A percentile compares a stretch with the other conserved stretches of the same genome.
These are phyloP conservation scores for Adansonia madagascariensis DNA, from an alignment of 441 rosid genomes.

Conservation along the genomic window DNA sequence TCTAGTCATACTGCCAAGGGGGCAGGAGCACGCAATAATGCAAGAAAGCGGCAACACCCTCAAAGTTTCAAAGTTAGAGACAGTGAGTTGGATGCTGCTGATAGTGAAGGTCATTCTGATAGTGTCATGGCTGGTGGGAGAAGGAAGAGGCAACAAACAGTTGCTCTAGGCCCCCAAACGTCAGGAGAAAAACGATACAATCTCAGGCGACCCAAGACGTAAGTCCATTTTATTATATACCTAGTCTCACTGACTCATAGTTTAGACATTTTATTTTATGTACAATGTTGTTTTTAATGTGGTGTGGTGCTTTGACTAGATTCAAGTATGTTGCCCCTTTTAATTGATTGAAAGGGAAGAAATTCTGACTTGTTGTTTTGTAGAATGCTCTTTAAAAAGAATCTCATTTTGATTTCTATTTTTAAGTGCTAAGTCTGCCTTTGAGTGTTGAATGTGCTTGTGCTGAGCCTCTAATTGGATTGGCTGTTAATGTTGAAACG, in stretches of 20 bases:
- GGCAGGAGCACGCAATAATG: slow-evolving; percentile 34
- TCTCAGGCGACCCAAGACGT: slow-evolving; percentile 76
- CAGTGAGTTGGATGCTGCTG: slow-evolving; percentile 57
- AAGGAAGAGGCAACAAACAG: slow-evolving; percentile 63
- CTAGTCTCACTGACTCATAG: neutral
- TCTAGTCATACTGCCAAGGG: slow-evolving; percentile 42
- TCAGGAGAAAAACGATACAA: slow-evolving; percentile 75
- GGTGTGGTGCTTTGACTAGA: slow-evolving; percentile 15
- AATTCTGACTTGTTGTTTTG: neutral
- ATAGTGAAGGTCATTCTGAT: slow-evolving; percentile 68
- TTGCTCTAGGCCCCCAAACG: slow-evolving; percentile 43
- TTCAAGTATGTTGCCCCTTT: neutral
- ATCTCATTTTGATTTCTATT: neutral
- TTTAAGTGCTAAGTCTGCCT: neutral
- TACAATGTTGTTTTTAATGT: neutral
- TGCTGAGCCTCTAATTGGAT: neutral
- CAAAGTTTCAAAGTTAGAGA: slow-evolving; percentile 47
- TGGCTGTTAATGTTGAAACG: neutral
- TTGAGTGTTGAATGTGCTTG: neutral
- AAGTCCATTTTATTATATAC: slow-evolving; percentile 36
- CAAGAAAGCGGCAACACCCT: slow-evolving; percentile 59
- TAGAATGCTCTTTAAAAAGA: neutral
- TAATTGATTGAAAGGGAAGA: slow-evolving; percentile 11
- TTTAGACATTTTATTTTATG: neutral
- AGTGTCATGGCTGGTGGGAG: slow-evolving; percentile 65